These are phyloP conservation scores for Aegilops sharonensis DNA, from an alignment of 176 grass and related monocot species.

Conservation along the genomic window DNA sequence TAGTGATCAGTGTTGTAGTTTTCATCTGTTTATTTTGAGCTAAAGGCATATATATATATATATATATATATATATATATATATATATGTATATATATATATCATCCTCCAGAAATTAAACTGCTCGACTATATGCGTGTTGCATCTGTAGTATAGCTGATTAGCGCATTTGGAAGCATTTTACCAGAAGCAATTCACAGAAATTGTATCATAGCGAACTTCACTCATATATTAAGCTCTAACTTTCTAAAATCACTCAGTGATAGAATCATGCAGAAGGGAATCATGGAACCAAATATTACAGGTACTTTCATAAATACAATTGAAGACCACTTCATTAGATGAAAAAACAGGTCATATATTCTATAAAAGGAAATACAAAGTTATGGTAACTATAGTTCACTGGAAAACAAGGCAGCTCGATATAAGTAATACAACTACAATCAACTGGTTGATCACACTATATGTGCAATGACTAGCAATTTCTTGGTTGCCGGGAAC, in stretches of 20 bases:
- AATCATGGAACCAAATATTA: neutral
- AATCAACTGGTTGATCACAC: neutral
- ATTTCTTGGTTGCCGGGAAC: neutral
- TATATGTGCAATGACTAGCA: neutral
- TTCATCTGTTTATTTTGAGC: too few relatives aligned
- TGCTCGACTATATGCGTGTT: too few relatives aligned
- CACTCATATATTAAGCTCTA: neutral
- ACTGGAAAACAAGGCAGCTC: neutral
- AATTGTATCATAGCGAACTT: neutral
- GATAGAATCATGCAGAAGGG: neutral
- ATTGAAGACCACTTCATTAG: neutral
- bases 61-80: too few relatives aligned
- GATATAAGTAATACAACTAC: neutral
- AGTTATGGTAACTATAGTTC: neutral
- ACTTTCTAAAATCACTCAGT: constrained; percentile 1
- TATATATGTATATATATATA: too few relatives aligned
- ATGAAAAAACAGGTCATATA: neutral
- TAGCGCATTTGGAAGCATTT: neutral
- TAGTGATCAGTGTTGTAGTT: too few relatives aligned
- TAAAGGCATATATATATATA: too few relatives aligned
- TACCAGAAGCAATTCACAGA: neutral
- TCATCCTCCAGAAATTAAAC: too few relatives aligned
- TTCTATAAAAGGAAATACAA: neutral
- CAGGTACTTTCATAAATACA: neutral
- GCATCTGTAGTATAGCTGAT: too few relatives aligned